Percentiles rank a stretch among this genome's conserved stretches.
Evolutionary conservation across 2,329 filamentous ascomycete species (phyloP).

Genomic region (Fusarium pseudograminearum): DNA sequence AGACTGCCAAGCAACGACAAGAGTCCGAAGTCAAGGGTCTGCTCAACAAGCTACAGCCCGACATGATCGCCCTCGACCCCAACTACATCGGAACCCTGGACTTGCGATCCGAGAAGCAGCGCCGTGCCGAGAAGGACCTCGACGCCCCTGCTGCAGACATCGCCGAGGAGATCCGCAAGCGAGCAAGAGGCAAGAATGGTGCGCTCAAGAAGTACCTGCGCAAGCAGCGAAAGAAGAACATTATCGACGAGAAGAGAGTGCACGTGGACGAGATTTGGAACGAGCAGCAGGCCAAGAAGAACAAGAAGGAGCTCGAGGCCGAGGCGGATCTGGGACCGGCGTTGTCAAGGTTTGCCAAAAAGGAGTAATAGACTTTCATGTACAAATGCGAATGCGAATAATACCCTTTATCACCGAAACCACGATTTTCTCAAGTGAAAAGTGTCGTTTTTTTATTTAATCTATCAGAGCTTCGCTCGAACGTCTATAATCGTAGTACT

Average conservation of each 20-base stretch:
- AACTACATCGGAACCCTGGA: slow-evolving; percentile 92
- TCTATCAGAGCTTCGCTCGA: slow-evolving; percentile 23
- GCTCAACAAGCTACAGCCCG: slow-evolving; percentile 93
- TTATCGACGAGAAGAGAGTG: slow-evolving; percentile 95
- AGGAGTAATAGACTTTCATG: slow-evolving; percentile 58
- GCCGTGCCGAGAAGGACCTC: slow-evolving; percentile 80
- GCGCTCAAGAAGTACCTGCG: slow-evolving; percentile 87
- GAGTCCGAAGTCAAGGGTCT: slow-evolving; percentile 90
- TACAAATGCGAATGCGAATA: slow-evolving; percentile 44
- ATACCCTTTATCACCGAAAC: slow-evolving; percentile 42
- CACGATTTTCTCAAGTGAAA: neutral
- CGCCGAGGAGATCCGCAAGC: slow-evolving; percentile 76
- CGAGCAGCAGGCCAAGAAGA: slow-evolving; percentile 74
- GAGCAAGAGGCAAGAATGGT: slow-evolving; percentile 89
- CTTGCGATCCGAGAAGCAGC: slow-evolving; percentile 80
- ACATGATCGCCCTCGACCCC: slow-evolving; percentile 96
- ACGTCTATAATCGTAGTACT: slow-evolving; percentile 32
- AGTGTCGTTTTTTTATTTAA: neutral
- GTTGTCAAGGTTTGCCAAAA: slow-evolving; percentile 84
- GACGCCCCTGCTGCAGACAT: slow-evolving; percentile 72
- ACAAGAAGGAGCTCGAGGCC: slow-evolving; percentile 71
- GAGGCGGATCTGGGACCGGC: slow-evolving; percentile 85
- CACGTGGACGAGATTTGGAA: slow-evolving; percentile 86
- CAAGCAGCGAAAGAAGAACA: slow-evolving; percentile 92
- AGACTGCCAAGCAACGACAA: slow-evolving; percentile 90